phyloP scores from a whole-genome alignment of 179 eudicot species.

The Heliamphora pulchella region DNA sequence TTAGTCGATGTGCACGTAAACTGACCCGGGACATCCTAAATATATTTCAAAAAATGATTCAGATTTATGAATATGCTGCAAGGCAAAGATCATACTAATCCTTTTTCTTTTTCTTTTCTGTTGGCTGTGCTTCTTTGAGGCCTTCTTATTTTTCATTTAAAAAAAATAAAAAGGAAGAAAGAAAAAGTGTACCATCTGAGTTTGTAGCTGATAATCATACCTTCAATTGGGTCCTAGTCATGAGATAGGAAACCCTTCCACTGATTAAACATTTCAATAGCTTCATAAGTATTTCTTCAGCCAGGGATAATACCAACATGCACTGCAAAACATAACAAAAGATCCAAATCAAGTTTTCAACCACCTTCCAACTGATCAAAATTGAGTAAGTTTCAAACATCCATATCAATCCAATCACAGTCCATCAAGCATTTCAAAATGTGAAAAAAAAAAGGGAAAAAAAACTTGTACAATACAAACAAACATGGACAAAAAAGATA shows the following conservation, averaged over 20 bases:
- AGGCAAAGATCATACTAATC: no score
- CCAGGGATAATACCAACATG: slow-evolving; percentile 5
- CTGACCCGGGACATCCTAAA: no score
- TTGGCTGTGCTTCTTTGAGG: background rate
- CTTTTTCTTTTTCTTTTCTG: background rate
- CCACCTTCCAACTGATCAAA: background rate
- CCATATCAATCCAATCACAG: background rate
- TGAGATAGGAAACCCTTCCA: slow-evolving; percentile 13
- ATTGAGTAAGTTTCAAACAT: background rate
- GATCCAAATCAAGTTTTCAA: background rate
- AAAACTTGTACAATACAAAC: background rate
- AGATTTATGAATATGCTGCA: no score
- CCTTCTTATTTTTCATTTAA: background rate
- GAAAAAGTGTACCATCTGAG: background rate
- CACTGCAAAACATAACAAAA: background rate
- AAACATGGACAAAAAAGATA: background rate
- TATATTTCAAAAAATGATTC: no score
- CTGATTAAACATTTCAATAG: slow-evolving; percentile 6
- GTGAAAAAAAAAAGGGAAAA: no score
- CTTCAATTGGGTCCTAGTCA: slow-evolving; percentile 10
- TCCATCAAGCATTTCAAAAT: background rate
- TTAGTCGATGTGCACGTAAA: no score
- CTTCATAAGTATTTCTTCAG: slow-evolving; percentile 18
- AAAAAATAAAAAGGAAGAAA: background rate
- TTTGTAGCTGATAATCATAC: background rate